A percentile compares a stretch with the other conserved stretches of the same genome.
phyloP scores from a whole-genome alignment of 768 basidiomycete species.

The Favolaschia claudopus region DNA sequence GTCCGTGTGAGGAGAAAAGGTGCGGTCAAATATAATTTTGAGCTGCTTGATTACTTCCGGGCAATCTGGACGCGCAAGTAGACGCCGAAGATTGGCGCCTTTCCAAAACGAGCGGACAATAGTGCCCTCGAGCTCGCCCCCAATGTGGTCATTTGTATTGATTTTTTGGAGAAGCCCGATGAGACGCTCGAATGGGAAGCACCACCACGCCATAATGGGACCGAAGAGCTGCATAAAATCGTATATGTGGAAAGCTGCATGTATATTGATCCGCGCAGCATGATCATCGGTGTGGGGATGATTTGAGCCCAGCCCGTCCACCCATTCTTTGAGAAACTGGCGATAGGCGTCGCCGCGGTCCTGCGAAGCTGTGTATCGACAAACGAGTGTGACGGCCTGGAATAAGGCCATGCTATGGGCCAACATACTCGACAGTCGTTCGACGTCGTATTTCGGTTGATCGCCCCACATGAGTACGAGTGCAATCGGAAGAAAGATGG shows the following conservation, averaged over 20 bases:
- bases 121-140: slow-evolving; percentile 22
- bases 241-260: slow-evolving; percentile 42
- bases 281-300: slow-evolving; percentile 31
- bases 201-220: slow-evolving; percentile 46
- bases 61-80: slow-evolving; percentile 29
- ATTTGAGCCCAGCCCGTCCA: slow-evolving; percentile 29
- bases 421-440: slow-evolving; percentile 20
- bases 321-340: slow-evolving; percentile 28
- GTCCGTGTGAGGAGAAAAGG: slow-evolving; percentile 6
- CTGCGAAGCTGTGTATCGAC: slow-evolving; percentile 18
- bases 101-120: slow-evolving; percentile 7
- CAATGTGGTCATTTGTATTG: slow-evolving; percentile 38
- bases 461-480: slow-evolving; percentile 42
- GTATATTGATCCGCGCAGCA: slow-evolving; percentile 29
- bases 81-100: slow-evolving; percentile 17
- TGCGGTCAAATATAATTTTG: slow-evolving; percentile 28
- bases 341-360: slow-evolving; percentile 15
- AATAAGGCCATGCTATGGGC: slow-evolving; percentile 39
- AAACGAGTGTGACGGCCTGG: slow-evolving; percentile 31
- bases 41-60: slow-evolving; percentile 22
- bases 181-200: slow-evolving; percentile 46
- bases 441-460: background rate
- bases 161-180: slow-evolving; percentile 45
- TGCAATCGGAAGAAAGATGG: slow-evolving; percentile 42
- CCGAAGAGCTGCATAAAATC: slow-evolving; percentile 45